phyloP scores from a whole-genome alignment of 352 stramenopile genomes.

The Pythium aquatile region DNA sequence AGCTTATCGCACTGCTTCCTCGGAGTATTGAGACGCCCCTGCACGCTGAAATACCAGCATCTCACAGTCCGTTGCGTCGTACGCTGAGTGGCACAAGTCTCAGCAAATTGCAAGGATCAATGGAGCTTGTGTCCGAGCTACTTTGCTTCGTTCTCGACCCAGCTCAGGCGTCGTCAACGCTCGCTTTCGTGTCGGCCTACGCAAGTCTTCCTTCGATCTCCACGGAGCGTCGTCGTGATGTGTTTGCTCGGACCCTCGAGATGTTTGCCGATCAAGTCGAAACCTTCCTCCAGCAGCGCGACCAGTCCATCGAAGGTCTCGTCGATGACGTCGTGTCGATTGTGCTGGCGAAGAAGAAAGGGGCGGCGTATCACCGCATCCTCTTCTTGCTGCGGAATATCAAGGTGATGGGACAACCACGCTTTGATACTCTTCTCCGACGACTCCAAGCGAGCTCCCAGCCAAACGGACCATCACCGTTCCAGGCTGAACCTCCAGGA shows the following conservation, averaged over 20 bases:
- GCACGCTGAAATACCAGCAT: not conserved
- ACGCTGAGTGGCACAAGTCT: not conserved
- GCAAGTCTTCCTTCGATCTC: not conserved
- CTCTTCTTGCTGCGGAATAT: constrained; percentile 17
- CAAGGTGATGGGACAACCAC: constrained; percentile 7
- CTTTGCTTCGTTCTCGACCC: constrained; percentile 9
- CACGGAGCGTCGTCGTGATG: not conserved
- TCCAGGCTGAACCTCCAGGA: not conserved
- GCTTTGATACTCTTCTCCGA: constrained; percentile 10
- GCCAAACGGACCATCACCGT: not conserved
- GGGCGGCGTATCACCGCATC: not conserved
- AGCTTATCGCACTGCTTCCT: constrained; percentile 11
- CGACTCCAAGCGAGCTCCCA: not conserved
- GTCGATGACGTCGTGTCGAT: constrained; percentile 19
- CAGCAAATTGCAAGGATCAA: not conserved
- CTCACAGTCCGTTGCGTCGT: not conserved
- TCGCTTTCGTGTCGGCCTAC: constrained; percentile 7
- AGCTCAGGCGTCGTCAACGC: not conserved
- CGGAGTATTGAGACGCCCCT: not conserved
- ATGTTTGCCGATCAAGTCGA: constrained; percentile 18
- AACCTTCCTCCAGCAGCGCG: constrained; percentile 6
- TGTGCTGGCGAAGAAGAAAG: not conserved
- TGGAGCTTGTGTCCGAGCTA: constrained; percentile 9
- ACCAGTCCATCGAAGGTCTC: constrained; percentile 13
- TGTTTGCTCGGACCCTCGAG: constrained; percentile 18